Evolutionary conservation across 2,329 filamentous ascomycete species (phyloP).

Genomic region (Neofusicoccum sp.): DNA sequence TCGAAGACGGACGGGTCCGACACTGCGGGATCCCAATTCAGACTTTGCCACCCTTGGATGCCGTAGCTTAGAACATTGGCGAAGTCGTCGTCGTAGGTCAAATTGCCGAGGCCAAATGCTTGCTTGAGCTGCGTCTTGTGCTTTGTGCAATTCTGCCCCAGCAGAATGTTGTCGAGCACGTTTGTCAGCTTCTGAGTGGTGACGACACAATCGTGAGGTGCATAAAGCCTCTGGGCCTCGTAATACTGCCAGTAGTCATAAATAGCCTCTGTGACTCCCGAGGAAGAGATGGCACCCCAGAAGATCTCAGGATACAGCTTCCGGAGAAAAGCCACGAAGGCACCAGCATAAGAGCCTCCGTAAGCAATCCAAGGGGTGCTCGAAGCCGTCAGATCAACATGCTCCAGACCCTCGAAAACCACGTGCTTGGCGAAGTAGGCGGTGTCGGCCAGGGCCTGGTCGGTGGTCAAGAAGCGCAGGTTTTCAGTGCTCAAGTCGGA

Average conservation of each 20-base stretch:
- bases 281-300: conserved; percentile 77
- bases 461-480: conserved; percentile 77
- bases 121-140: conserved; percentile 50
- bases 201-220: conserved; percentile 61
- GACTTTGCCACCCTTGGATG: conserved; percentile 53
- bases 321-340: conserved; percentile 73
- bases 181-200: conserved; percentile 61
- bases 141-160: conserved; percentile 45
- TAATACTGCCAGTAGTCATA: conserved; percentile 71
- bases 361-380: conserved; percentile 73
- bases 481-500: conserved; percentile 65
- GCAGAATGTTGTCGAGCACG: conserved; percentile 59
- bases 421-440: conserved; percentile 77
- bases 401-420: conserved; percentile 66
- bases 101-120: conserved; percentile 50
- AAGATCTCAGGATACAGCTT: conserved; percentile 75
- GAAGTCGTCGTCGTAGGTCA: conserved; percentile 55
- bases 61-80: conserved; percentile 45
- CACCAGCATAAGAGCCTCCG: conserved; percentile 80
- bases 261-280: conserved; percentile 74
- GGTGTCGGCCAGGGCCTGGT: conserved; percentile 77
- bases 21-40: conserved; percentile 60
- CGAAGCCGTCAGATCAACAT: conserved; percentile 64
- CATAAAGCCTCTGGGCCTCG: conserved; percentile 57
- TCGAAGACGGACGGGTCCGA: conserved; percentile 49